Evolutionary conservation across 345 rosid genomes (phyloP), one percentile per base, ranked within the genome.

Genomic region (Streptanthus diversifolius): DNA sequence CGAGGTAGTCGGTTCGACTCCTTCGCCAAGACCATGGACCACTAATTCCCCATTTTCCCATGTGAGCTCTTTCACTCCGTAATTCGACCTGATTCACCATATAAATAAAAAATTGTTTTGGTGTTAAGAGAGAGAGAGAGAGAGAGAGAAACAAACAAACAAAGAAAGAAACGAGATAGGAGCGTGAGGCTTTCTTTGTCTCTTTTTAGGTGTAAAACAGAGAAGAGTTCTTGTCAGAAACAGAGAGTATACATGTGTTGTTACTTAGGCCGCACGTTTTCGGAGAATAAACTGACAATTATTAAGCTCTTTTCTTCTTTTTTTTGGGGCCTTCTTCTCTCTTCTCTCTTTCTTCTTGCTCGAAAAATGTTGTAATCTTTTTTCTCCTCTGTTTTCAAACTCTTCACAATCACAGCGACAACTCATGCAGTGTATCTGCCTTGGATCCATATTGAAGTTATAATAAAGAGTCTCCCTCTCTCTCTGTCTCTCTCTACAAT

Each of bases 41-140:
- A 82, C 77, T 56, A 78, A 3, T 40, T 85, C 83, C 47, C 87
- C 85, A 66, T 83, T 85, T 54, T 80, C 82, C 86, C 90, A 86
- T 65, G 81, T 79, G 29, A 80, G 84, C 76, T 82, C 86, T 67
- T 80, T 77, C 5, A 80, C 74, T 74, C 80, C 84, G 37, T 80
- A 78, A 35, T 75, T 78, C 12, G 84, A 78, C 88, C 88, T 82
- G 81, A 56, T 15, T n/a, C 44, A 53, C 25, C 45, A 57, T 27
- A 29, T 5, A 14, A 7, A 37, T 1, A 54, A 2, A 27, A 25
- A 17, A 29, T 40, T 48, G 11, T 0, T 45, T 45, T 74, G 27
- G 61, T 48, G 44, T 37, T 39, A 45, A 65, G 10, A 63, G 33
- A 17, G 56, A 43, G 5, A 40, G 6, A 59, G 9, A 19, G 48